Percentiles rank a stretch among this genome's conserved stretches.
phyloP scores from a whole-genome alignment of 345 rosid species.

The Garcia nutans region DNA sequence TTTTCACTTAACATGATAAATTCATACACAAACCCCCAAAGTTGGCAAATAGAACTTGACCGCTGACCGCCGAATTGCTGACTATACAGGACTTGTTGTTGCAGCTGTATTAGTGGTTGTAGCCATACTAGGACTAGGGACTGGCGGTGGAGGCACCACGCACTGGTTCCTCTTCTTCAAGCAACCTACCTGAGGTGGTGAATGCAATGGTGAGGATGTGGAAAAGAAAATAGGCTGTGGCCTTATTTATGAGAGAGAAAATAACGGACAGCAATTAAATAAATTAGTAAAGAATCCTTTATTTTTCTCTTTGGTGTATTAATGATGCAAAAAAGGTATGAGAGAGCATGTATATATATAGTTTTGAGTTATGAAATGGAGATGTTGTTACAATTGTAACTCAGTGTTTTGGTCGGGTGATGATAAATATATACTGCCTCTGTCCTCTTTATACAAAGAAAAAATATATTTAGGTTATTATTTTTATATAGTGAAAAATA shows the following conservation, averaged over 20 bases:
- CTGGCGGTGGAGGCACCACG: neutral
- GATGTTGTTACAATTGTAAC: too few species aligned
- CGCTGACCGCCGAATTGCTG: slow-evolving; percentile 57
- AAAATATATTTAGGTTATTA: too few species aligned
- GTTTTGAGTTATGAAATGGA: too few species aligned
- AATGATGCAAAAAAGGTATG: too few species aligned
- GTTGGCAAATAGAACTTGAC: slow-evolving; percentile 80
- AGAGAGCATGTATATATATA: too few species aligned
- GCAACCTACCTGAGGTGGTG: slow-evolving; percentile 9
- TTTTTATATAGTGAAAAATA: too few species aligned
- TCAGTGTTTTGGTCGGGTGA: too few species aligned
- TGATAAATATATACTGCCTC: too few species aligned
- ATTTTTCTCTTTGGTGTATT: too few species aligned
- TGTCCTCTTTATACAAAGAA: too few species aligned
- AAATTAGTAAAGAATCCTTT: neutral
- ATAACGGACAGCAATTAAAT: neutral
- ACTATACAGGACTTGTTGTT: slow-evolving; percentile 30
- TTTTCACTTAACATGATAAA: too few species aligned
- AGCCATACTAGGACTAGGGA: neutral
- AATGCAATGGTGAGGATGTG: slow-evolving; percentile 7
- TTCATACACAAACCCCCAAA: too few species aligned
- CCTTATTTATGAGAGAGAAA: neutral
- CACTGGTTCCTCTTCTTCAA: slow-evolving; percentile 2
- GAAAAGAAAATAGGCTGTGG: slow-evolving; percentile 3
- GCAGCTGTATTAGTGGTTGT: neutral